A percentile compares a stretch with the other conserved stretches of the same genome.
Evolutionary conservation across 2,329 filamentous ascomycete species (phyloP).

Genomic region (Diaporthe nobilis): DNA sequence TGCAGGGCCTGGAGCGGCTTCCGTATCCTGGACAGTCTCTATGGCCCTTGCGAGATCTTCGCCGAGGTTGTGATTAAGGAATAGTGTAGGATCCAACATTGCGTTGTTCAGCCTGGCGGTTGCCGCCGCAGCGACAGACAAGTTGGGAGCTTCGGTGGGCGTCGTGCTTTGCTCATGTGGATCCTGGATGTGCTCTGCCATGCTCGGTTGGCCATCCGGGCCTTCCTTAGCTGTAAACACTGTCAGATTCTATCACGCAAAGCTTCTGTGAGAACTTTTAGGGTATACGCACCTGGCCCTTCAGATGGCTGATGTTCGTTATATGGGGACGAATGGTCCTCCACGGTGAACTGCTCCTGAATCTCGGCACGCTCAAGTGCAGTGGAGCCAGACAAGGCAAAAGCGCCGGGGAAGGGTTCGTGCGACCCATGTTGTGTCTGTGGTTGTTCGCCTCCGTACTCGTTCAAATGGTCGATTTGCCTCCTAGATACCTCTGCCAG

Average conservation of each 20-base stretch:
- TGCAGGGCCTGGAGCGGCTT: conserved; percentile 37
- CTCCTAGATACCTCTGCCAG: conserved; percentile 86
- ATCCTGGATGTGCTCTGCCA: conserved; percentile 66
- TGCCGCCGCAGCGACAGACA: conserved; percentile 70
- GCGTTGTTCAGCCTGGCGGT: conserved; percentile 68
- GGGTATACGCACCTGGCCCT: conserved; percentile 53
- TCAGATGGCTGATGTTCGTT: conserved; percentile 55
- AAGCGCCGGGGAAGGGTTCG: conserved; percentile 29
- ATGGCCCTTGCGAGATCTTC: conserved; percentile 38
- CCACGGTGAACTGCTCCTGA: conserved; percentile 71
- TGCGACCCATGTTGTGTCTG: conserved; percentile 58
- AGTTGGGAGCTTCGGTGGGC: conserved; percentile 61
- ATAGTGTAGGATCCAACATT: conserved; percentile 63
- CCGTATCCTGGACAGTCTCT: conserved; percentile 43
- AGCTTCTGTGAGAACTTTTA: not conserved
- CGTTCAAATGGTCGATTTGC: conserved; percentile 78
- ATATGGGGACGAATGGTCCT: conserved; percentile 67
- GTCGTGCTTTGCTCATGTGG: conserved; percentile 55
- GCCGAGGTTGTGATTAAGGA: conserved; percentile 52
- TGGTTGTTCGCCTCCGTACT: conserved; percentile 65
- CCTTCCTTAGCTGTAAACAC: conserved; percentile 34
- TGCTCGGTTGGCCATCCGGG: conserved; percentile 53
- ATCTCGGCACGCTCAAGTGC: conserved; percentile 62
- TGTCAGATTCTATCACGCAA: not conserved
- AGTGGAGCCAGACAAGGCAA: conserved; percentile 20